A percentile compares a stretch with the other conserved stretches of the same genome.
Conservation (phyloP, 1,284 basidiomycete species). For the Exsudoporus floridanus region DNA sequence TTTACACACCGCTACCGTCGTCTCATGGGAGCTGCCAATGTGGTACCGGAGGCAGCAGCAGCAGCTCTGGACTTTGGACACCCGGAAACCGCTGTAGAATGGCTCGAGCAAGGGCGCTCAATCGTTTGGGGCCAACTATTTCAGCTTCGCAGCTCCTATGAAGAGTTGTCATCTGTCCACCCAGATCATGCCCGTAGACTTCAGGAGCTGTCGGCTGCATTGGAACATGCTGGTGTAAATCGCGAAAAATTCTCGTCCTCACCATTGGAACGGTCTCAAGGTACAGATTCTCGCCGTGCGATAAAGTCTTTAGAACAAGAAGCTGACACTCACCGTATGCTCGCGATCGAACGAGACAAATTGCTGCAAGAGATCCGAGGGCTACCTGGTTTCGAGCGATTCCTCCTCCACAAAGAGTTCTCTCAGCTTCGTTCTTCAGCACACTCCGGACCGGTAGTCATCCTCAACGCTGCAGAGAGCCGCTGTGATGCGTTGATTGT, state of each 20-base stretch:
- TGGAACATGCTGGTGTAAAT: constrained; percentile 1
- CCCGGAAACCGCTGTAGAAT: constrained; percentile 8
- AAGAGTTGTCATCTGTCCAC: background rate
- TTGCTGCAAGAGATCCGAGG: constrained; percentile 5
- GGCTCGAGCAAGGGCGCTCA: constrained; percentile 13
- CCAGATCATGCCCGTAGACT: constrained; percentile 3
- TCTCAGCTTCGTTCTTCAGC: constrained; percentile 3
- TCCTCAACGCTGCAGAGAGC: constrained; percentile 6
- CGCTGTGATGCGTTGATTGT: constrained; percentile 10
- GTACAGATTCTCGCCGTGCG: background rate
- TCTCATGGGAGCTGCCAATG: background rate
- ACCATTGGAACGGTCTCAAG: too few species aligned
- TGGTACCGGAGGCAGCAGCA: constrained; percentile 8
- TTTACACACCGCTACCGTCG: constrained; percentile 3
- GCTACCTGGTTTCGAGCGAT: constrained; percentile 10
- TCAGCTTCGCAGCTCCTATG: constrained; percentile 7
- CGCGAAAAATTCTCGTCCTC: background rate
- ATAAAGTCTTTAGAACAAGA: background rate
- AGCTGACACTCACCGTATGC: constrained; percentile 1
- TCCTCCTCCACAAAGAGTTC: constrained; percentile 5
- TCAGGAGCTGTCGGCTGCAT: background rate
- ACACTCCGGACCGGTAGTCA: constrained; percentile 10
- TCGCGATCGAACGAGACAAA: constrained; percentile 8
- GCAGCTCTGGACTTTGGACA: background rate
- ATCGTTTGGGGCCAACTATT: constrained; percentile 10